Base-by-base conservation (phyloP, 2,329 filamentous ascomycete genomes). In the Fusarium sp. region DNA sequence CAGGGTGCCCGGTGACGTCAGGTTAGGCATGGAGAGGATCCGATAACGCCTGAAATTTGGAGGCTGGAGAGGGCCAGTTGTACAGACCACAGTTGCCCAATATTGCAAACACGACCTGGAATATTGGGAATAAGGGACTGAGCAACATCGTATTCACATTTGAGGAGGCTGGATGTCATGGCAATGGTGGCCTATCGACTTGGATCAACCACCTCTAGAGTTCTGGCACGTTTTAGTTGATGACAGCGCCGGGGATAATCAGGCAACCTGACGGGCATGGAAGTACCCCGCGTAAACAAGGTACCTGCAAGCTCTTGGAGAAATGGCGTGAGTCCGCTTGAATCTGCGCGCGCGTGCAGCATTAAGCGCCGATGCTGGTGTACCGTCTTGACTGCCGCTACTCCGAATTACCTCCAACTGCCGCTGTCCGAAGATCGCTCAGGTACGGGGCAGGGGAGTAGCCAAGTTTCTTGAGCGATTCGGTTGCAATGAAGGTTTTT, bases 271-370 rank as follows among this genome's bases (percentile, higher is more conserved):
- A 34, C 31, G 31, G 31, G 23, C 23, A 40, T 60, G 57, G 27
- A 68, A 70, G 47, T 69, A 68, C 63, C 63, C 65, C 63, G 55
- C 47, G 55, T 39, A 41, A 27, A 18, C 43, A 40, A 56, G 47
- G 63, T 68, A 56, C 55, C 27, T 61, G 61, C 40, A 56, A 68
- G 54, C 54, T 51, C 27, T 59, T 62, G 31, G 41, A 48, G 44
- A 46, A 63, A 70, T 71, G 67, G 63, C 68, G 63, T 70, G 67
- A 70, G 61, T 52, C 47, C 40, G 56, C 46, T 5, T 15, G 16
- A 60, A 36, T 61, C 37, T 39, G 51, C 46, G 54, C 41, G 64
- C 47, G 54, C 31, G 37, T 48, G 37, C 43, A 23, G 52, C 51
- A 51, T 65, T 52, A 71, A 66, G 65, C 64, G 64, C 65, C 55